Percentiles rank a stretch among this genome's conserved stretches.
These are phyloP conservation scores for Teratosphaeria zuluensis DNA, from an alignment of 2,329 filamentous ascomycete genomes.

Conservation along the genomic window DNA sequence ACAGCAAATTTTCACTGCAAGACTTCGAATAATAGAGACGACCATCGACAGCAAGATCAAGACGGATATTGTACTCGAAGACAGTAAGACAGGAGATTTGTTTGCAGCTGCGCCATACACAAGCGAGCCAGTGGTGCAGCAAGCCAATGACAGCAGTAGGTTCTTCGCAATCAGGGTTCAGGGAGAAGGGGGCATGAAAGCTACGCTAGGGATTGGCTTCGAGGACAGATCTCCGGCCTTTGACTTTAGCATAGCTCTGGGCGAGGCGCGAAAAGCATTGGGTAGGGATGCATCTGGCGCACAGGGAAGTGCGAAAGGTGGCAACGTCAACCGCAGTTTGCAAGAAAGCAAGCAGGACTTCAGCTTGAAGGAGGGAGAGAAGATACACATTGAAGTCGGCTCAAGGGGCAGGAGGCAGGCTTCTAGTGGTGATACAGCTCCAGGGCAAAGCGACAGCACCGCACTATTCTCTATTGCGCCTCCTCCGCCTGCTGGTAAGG, in stretches of 20 bases:
- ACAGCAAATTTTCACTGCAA: slow-evolving; percentile 76
- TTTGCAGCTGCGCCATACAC: slow-evolving; percentile 81
- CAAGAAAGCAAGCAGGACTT: slow-evolving; percentile 58
- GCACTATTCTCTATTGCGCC: slow-evolving; percentile 65
- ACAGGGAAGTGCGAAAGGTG: slow-evolving; percentile 15
- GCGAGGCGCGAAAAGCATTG: slow-evolving; percentile 64
- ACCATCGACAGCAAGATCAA: slow-evolving; percentile 17
- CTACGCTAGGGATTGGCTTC: slow-evolving; percentile 74
- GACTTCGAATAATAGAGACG: slow-evolving; percentile 48
- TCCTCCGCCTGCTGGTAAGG: slow-evolving; percentile 47
- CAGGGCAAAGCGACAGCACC: slow-evolving; percentile 31
- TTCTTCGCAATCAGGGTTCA: slow-evolving; percentile 80
- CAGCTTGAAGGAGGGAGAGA: slow-evolving; percentile 81
- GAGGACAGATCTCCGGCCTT: slow-evolving; percentile 80
- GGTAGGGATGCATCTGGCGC: slow-evolving; percentile 41
- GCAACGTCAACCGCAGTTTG: slow-evolving; percentile 23
- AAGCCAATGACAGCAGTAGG: slow-evolving; percentile 66
- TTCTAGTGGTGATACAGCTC: slow-evolving; percentile 28
- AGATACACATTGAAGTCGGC: slow-evolving; percentile 70
- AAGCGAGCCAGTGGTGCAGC: slow-evolving; percentile 55
- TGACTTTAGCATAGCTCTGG: slow-evolving; percentile 71
- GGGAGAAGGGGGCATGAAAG: slow-evolving; percentile 64
- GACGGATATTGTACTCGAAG: slow-evolving; percentile 66
- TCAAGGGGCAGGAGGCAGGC: slow-evolving; percentile 39
- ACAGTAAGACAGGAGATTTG: slow-evolving; percentile 59